Conservation (phyloP, 1,139 yeast genomes). For the Yamadazyma diospyri region DNA sequence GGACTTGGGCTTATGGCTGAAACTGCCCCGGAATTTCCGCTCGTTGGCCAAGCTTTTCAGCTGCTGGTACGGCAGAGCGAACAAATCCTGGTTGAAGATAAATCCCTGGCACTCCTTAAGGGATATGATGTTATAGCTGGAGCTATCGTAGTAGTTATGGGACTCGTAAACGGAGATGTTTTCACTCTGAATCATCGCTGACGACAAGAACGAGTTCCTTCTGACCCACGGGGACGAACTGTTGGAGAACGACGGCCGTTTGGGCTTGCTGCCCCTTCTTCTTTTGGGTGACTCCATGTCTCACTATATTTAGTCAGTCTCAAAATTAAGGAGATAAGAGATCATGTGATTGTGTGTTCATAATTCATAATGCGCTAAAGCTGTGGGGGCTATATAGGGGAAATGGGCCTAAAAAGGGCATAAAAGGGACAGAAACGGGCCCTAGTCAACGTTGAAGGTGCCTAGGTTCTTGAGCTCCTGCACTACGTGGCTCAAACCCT, state of each 20-base stretch:
- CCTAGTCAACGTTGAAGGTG: background rate
- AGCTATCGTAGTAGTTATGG: constrained; percentile 28
- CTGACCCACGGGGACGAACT: constrained; percentile 55
- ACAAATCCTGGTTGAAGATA: constrained; percentile 68
- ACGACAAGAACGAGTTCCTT: constrained; percentile 57
- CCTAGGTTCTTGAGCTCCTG: constrained; percentile 24
- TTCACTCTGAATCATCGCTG: constrained; percentile 61
- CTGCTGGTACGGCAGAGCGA: constrained; percentile 66
- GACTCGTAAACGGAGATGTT: constrained; percentile 55
- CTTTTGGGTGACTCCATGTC: constrained; percentile 8
- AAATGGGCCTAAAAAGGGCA: no score
- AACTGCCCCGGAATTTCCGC: constrained; percentile 27
- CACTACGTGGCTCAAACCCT: constrained; percentile 80
- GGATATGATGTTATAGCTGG: constrained; percentile 40
- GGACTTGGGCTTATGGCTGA: constrained; percentile 12
- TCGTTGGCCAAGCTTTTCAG: constrained; percentile 45
- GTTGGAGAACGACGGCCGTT: constrained; percentile 44
- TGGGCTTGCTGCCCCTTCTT: constrained; percentile 14
- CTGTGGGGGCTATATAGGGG: no score
- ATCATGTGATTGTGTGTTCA: no score
- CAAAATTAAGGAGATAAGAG: no score
- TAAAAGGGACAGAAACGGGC: no score
- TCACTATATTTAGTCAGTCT: no score
- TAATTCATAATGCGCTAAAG: no score
- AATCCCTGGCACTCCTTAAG: constrained; percentile 71